A percentile compares a stretch with the other conserved stretches of the same genome.
phyloP scores from a whole-genome alignment of 257 asterid genomes.

The Anisodus acutangulus region DNA sequence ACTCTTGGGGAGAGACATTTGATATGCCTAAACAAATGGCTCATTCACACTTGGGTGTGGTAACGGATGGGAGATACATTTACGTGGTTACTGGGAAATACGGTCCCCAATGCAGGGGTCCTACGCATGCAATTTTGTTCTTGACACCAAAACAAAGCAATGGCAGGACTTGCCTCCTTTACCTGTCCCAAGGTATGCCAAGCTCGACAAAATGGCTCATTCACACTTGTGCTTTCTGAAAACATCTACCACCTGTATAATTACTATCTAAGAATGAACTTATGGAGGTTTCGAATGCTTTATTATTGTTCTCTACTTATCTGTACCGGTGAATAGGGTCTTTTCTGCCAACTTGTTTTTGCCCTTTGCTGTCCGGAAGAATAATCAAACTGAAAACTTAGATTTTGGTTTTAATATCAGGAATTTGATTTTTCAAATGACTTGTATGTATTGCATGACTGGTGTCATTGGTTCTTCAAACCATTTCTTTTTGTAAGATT shows the following conservation, averaged over 20 bases:
- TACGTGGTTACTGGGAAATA: constrained; percentile 84
- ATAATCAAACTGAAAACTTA: background rate
- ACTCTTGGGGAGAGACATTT: constrained; percentile 92
- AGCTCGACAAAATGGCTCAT: background rate
- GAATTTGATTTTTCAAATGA: constrained; percentile 22
- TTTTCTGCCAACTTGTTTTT: background rate
- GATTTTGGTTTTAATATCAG: background rate
- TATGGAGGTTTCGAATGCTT: background rate
- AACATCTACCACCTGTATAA: background rate
- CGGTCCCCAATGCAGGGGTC: constrained; percentile 98
- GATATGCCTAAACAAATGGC: constrained; percentile 99
- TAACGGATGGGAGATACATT: constrained; percentile 86
- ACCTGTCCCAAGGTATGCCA: constrained; percentile 74
- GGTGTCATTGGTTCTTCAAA: background rate
- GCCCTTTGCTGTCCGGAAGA: background rate
- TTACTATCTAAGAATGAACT: background rate
- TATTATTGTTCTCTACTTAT: background rate
- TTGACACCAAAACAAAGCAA: constrained; percentile 72
- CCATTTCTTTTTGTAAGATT: background rate
- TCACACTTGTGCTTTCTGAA: background rate
- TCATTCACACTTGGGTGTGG: constrained; percentile 98
- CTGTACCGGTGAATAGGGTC: background rate
- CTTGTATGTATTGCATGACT: constrained; percentile 11
- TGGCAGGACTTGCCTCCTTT: constrained; percentile 79
- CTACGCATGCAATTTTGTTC: constrained; percentile 78